Evolutionary conservation across 306 rosid species (phyloP), one percentile per base, ranked within the genome.

Genomic region (Comarum palustre): DNA sequence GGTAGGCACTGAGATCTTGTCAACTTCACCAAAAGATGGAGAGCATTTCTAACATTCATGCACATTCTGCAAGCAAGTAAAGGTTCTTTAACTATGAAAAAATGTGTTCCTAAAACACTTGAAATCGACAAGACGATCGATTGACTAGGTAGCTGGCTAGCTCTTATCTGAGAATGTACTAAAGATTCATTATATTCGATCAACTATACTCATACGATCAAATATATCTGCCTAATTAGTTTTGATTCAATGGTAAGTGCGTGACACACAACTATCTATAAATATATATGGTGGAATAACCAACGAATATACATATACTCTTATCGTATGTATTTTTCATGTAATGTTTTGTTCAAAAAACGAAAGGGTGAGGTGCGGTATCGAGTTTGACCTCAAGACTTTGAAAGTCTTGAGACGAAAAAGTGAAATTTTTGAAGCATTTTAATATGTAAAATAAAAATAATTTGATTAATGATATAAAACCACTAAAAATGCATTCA

Each of bases 1-100:
- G 3, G 68, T 36, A 71, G 77, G 79, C 85, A 78, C 86, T 64
- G 38, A 68, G 58, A 19, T 20, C 68, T 31, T 70, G 78, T 60
- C 69, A 15, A 38, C 45, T 42, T 75, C 74, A 27, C 36, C 19
- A 57, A 29, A 58, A 27, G 64, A 58, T 27, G 64, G 64, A 27
- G 36, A 25, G 38, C 64, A 58, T 25, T 27, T 58, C 17, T 27
- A 58, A 27, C n/a, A 25, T 58, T 58, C 39, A 58, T 29, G 64
- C 64, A 58, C 20, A 1, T 58, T n/a, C 5, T n/a, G n/a, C n/a
- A n/a, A n/a, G n/a, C 20, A 5, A 14, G 4, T 9, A 27, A 58
- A 58, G 39, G 39, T 58, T 58, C 64, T 58, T 58, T 58, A 20
- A 27, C n/a, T 13, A 14, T 29, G 29, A 10, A 4, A 1, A 58